Conservation (phyloP, 257 asterid species). For the Nicotiana tabacum region DNA sequence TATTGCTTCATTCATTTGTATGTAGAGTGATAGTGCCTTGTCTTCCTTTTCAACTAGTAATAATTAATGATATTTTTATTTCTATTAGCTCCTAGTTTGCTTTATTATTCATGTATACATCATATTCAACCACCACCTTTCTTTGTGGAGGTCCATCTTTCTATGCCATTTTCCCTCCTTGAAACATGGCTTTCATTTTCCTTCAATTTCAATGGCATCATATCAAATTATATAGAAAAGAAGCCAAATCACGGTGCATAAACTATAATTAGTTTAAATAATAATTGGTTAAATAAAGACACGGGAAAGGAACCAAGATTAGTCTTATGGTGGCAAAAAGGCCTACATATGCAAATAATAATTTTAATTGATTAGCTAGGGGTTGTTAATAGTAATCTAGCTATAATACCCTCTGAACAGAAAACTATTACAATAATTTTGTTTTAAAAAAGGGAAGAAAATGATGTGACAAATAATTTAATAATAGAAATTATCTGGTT, state of each 20-base stretch:
- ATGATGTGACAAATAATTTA: slow-evolving; percentile 14
- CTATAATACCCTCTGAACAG: background rate
- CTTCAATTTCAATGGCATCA: background rate
- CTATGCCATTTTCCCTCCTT: background rate
- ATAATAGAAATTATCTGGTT: slow-evolving; percentile 3
- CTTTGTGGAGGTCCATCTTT: background rate
- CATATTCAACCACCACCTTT: background rate
- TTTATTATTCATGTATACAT: background rate
- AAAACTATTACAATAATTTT: background rate
- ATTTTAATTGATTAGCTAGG: background rate
- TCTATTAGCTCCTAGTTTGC: background rate
- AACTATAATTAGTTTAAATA: background rate
- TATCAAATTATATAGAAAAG: background rate
- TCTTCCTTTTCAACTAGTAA: background rate
- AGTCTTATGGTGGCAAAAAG: background rate
- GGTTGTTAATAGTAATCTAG: background rate
- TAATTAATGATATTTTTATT: background rate
- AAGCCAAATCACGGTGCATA: background rate
- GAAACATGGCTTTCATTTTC: background rate
- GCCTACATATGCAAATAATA: background rate
- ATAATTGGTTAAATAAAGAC: background rate
- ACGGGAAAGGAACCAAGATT: background rate
- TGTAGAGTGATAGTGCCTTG: background rate
- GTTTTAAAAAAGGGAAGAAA: background rate
- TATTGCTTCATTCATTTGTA: background rate